Evolutionary conservation across 1,139 yeast species (phyloP).

Genomic region (Chernovozyma aurita): DNA sequence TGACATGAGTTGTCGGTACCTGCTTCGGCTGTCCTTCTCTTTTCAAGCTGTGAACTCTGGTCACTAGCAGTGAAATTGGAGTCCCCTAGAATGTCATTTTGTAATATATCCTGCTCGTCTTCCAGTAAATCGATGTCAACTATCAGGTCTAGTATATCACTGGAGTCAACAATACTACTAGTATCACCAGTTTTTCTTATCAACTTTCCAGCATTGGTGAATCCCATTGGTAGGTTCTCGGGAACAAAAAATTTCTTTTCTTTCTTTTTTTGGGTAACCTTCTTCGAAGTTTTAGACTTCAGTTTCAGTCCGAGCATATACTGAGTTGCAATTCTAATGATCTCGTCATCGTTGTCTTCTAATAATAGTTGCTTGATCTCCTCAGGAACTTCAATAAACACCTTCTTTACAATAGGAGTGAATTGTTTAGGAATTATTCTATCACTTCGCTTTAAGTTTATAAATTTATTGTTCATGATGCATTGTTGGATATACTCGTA

Average conservation of each 20-base stretch:
- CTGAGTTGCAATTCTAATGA: constrained; percentile 57
- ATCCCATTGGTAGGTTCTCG: constrained; percentile 69
- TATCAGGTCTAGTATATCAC: constrained; percentile 5
- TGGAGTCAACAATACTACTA: constrained; percentile 2
- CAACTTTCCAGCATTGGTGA: constrained; percentile 52
- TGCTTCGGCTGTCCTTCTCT: too few relatives aligned
- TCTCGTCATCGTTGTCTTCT: constrained; percentile 61
- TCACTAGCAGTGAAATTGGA: too few relatives aligned
- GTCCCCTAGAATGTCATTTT: too few relatives aligned
- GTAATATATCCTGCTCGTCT: too few relatives aligned
- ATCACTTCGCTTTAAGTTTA: constrained; percentile 45
- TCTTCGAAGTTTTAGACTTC: constrained; percentile 9
- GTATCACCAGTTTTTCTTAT: constrained; percentile 25
- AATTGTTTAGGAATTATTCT: constrained; percentile 61
- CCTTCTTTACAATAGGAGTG: constrained; percentile 53
- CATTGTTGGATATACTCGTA: constrained; percentile 74
- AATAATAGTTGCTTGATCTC: constrained; percentile 56
- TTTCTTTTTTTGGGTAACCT: constrained; percentile 10
- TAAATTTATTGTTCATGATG: constrained; percentile 40
- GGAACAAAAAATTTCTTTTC: constrained; percentile 63
- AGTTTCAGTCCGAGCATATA: constrained; percentile 24
- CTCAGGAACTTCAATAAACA: constrained; percentile 60
- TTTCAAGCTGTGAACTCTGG: too few relatives aligned
- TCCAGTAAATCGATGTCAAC: constrained; percentile 1
- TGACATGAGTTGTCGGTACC: too few relatives aligned